Evolutionary conservation across 139 green algal genomes (phyloP).

Genomic region (Bryopsis sp.): DNA sequence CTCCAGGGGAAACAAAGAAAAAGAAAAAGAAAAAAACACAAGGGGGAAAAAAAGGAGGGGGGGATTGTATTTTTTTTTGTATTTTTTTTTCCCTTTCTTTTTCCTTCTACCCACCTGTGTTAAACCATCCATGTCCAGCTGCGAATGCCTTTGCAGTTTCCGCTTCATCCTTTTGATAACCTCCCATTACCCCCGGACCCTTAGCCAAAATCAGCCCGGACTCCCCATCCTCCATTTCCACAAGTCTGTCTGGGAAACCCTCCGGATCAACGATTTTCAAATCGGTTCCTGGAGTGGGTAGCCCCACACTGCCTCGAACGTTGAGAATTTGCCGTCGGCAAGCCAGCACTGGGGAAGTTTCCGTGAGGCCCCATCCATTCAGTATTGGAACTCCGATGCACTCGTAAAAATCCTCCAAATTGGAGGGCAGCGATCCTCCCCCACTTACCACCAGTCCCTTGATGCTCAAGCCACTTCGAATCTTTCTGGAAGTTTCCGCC

Average conservation of each 20-base stretch:
- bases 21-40: too few species aligned
- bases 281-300: conserved; percentile 61
- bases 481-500: conserved; percentile 43
- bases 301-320: conserved; percentile 71
- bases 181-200: conserved; percentile 65
- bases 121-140: conserved; percentile 62
- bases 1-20: too few species aligned
- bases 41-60: too few species aligned
- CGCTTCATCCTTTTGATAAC: conserved; percentile 43
- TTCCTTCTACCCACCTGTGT: conserved; percentile 44
- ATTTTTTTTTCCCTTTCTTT: neutral
- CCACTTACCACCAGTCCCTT: conserved; percentile 57
- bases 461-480: conserved; percentile 50
- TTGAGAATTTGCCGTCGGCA: conserved; percentile 52
- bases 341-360: conserved; percentile 84
- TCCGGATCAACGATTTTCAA: conserved; percentile 77
- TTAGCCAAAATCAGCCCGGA: conserved; percentile 59
- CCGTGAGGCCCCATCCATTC: conserved; percentile 89
- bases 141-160: conserved; percentile 54
- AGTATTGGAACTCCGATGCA: conserved; percentile 65
- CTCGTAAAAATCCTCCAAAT: conserved; percentile 91
- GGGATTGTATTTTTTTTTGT: too few species aligned
- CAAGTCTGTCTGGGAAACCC: conserved; percentile 40
- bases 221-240: conserved; percentile 44
- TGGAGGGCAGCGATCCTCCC: conserved; percentile 66